phyloP scores from a whole-genome alignment of 306 rosid species.

The Fagus crenata region DNA sequence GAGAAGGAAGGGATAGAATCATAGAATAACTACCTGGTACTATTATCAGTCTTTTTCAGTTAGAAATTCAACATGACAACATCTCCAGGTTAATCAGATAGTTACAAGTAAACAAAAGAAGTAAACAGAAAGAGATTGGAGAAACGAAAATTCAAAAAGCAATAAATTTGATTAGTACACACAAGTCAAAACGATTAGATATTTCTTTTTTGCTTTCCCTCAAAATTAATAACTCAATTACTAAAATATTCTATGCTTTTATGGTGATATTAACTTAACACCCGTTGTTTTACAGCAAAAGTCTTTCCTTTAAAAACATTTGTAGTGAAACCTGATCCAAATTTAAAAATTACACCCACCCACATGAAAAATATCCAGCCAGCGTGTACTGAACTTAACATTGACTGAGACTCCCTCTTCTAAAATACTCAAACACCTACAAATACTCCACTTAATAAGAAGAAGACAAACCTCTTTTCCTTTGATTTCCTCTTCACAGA shows the following conservation, averaged over 20 bases:
- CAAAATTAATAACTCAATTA: neutral
- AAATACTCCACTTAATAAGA: slow-evolving; percentile 11
- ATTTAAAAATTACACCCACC: too few relatives aligned
- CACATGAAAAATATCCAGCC: neutral
- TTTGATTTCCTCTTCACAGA: slow-evolving; percentile 35
- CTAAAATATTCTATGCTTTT: neutral
- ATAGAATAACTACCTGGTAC: too few relatives aligned
- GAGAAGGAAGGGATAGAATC: too few relatives aligned
- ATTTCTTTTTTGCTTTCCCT: neutral
- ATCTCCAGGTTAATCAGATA: too few relatives aligned
- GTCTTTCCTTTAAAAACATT: neutral
- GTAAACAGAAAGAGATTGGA: too few relatives aligned
- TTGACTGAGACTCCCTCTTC: neutral
- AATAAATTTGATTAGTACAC: too few relatives aligned
- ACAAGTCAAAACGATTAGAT: neutral
- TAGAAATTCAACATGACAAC: too few relatives aligned
- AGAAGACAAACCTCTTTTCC: slow-evolving; percentile 39
- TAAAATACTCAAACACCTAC: slow-evolving; percentile 26
- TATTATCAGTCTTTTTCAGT: too few relatives aligned
- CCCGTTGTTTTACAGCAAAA: neutral
- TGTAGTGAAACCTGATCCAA: neutral
- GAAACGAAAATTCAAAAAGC: too few relatives aligned
- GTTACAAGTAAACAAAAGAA: too few relatives aligned
- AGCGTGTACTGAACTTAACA: neutral
- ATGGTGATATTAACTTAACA: neutral